Evolutionary conservation across 352 stramenopile species (phyloP), one percentile per base, ranked within the genome.

Genomic region (Phytopythium montanum): DNA sequence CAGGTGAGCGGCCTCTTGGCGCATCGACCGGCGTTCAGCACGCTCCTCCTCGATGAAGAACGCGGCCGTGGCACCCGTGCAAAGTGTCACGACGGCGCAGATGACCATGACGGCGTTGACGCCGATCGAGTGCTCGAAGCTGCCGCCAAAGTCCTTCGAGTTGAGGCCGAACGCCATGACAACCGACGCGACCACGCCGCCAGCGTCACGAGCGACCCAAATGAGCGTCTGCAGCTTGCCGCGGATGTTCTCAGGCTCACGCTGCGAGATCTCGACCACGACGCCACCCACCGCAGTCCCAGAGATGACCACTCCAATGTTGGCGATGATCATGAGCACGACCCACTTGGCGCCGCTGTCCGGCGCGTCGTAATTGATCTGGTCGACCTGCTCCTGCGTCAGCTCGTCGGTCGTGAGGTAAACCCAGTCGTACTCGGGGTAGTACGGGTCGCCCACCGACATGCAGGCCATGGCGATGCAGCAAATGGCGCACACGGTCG

Each of bases 401-500:
- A 73, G 77, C 36, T 86, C 61, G 13, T 69, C 81, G 18, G 77
- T 78, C 10, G 63, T 88, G 73, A 18, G 38, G 3, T 44, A 79
- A 61, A 50, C 9, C 46, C 46, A 33, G 13, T 31, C 19, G 25
- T 33, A 53, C 46, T 18, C 44, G 44, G 23, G 23, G 60, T 83
- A 92, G 61, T 72, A 92, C 39, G 81, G 84, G 31, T 66, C 51
- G 10, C 61, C 75, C 54, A 81, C 66, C 2, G 70, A 29, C 9
- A 75, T 62, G 7, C 70, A 72, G 8, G 81, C 68, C 14, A 94
- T 63, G 23, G 76, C 46, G 10, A 90, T 51, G 29, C 89, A 57
- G 70, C 84, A 86, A 8, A 56, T 63, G 0, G 65, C 71, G 64
- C 78, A 88, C 13, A 90, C 26, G 3, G 74, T 7, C 81, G 81